These are phyloP conservation scores for Plasmodium coatneyi DNA, from an alignment of 169 alveolate genomes.

Conservation along the genomic window DNA sequence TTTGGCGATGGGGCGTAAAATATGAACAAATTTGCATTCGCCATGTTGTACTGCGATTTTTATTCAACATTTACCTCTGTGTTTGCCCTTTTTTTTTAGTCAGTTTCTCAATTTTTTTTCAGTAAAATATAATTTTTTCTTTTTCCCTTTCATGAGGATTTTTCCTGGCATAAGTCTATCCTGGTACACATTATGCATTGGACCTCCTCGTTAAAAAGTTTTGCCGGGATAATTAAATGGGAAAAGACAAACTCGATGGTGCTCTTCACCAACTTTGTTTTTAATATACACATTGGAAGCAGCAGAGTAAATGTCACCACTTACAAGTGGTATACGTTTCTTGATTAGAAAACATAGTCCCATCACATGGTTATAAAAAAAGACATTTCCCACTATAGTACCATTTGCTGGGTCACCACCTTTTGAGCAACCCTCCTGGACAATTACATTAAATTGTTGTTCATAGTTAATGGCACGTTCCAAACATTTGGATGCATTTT, in stretches of 20 bases:
- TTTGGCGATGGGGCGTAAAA: background rate
- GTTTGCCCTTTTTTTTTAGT: background rate
- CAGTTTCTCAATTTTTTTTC: background rate
- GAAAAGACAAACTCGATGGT: constrained; percentile 23
- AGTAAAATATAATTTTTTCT: background rate
- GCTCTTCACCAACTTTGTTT: constrained; percentile 2
- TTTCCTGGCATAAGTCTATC: background rate
- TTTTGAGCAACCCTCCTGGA: background rate
- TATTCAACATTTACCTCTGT: background rate
- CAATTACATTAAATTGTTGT: constrained; percentile 15
- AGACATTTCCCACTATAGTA: constrained; percentile 29
- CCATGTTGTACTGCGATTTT: background rate
- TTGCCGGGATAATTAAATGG: background rate
- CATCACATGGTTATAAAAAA: constrained; percentile 49
- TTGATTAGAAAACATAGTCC: constrained; percentile 64
- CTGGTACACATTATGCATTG: background rate
- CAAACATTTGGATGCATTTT: constrained; percentile 2
- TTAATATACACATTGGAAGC: constrained; percentile 42
- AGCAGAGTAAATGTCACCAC: constrained; percentile 4
- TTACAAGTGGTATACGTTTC: constrained; percentile 15
- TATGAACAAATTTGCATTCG: background rate
- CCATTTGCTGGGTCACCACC: background rate
- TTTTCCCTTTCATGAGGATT: background rate
- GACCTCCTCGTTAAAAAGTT: background rate
- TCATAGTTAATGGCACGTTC: constrained; percentile 13